A percentile compares a stretch with the other conserved stretches of the same genome.
Evolutionary conservation across 2,329 filamentous ascomycete species (phyloP).

Genomic region (Pseudopyrenochaeta lycopersici): DNA sequence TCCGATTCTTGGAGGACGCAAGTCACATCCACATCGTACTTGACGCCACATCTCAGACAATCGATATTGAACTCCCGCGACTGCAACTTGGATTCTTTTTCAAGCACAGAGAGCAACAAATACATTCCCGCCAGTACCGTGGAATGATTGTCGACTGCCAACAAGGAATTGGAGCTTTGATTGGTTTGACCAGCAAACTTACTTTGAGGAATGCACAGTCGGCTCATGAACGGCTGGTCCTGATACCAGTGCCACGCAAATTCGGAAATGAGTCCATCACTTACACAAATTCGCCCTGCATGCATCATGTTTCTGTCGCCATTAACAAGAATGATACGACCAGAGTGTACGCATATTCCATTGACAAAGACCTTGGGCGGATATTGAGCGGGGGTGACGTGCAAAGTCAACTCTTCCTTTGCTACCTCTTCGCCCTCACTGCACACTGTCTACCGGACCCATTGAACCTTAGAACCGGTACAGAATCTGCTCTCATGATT

Average conservation of each 20-base stretch:
- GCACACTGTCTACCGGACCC: conserved; percentile 62
- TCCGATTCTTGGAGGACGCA: conserved; percentile 26
- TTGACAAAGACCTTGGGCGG: conserved; percentile 61
- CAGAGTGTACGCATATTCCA: conserved; percentile 55
- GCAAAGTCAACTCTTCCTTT: conserved; percentile 61
- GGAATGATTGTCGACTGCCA: conserved; percentile 35
- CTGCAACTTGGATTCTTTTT: conserved; percentile 23
- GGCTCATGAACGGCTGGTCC: conserved; percentile 45
- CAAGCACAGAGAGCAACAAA: neutral
- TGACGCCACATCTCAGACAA: neutral
- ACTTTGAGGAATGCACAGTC: conserved; percentile 19
- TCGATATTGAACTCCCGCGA: conserved; percentile 26
- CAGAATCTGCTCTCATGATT: conserved; percentile 62
- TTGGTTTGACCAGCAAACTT: conserved; percentile 36
- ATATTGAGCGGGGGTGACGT: conserved; percentile 62
- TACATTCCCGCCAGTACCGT: conserved; percentile 36
- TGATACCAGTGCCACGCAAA: conserved; percentile 33
- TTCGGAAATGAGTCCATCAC: conserved; percentile 15
- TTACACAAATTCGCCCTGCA: neutral
- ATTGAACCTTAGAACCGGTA: conserved; percentile 61
- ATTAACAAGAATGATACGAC: conserved; percentile 20
- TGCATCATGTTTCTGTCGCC: conserved; percentile 18
- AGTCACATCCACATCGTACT: conserved; percentile 26
- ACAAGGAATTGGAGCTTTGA: conserved; percentile 33
- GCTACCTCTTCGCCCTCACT: conserved; percentile 64